These are phyloP conservation scores for Lodderomyces theae DNA, from an alignment of 1,139 yeast genomes.

Conservation along the genomic window DNA sequence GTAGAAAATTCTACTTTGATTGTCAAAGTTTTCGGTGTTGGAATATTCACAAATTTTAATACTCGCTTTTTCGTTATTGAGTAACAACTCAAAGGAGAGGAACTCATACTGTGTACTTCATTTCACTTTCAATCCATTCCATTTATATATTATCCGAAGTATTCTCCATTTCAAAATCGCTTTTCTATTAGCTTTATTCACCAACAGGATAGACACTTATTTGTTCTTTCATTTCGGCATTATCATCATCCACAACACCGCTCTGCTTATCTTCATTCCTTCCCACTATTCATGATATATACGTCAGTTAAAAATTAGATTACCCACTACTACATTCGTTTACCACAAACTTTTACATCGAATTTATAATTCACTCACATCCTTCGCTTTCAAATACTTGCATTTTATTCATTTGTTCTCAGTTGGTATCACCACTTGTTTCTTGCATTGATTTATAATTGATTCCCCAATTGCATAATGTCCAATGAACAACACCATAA, in stretches of 20 bases:
- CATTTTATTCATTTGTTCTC: not conserved
- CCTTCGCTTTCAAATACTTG: not conserved
- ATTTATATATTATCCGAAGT: slow-evolving; percentile 1
- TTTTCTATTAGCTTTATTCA: not conserved
- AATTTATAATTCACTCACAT: not conserved
- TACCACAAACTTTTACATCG: not conserved
- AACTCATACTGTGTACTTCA: not conserved
- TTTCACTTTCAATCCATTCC: not conserved
- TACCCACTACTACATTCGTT: not conserved
- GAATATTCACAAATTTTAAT: not conserved
- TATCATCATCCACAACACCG: too few species aligned
- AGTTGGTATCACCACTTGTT: not conserved
- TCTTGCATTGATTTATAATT: slow-evolving; percentile 2
- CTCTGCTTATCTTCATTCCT: too few species aligned
- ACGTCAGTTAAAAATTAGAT: too few species aligned
- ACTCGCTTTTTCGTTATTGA: slow-evolving; percentile 1
- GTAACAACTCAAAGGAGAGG: not conserved
- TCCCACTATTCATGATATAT: too few species aligned
- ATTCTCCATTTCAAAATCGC: not conserved
- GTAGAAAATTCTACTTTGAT: too few species aligned
- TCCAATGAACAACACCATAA: not conserved
- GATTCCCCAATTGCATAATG: not conserved
- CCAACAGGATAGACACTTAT: too few species aligned
- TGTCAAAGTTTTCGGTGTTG: too few species aligned
- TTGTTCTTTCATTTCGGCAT: too few species aligned